Base-by-base conservation (phyloP, 2,329 filamentous ascomycete genomes). In the Rutstroemia sp. region DNA sequence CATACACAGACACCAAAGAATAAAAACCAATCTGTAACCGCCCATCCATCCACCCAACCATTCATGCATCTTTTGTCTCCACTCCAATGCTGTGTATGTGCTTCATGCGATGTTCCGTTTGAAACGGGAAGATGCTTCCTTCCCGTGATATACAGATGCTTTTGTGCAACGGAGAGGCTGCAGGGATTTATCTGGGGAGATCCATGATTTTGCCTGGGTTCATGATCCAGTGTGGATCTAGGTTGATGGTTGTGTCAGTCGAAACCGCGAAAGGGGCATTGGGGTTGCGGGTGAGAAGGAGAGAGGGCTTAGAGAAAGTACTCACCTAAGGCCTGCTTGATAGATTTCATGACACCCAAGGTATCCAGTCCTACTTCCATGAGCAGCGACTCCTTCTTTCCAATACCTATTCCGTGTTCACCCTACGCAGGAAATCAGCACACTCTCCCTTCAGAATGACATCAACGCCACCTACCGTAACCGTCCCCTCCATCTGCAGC, bases 141-240 rank as follows among this genome's bases (percentile, higher is more conserved):
- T 3, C 30, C 10, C 30, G 30, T 12, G 9, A 4, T 34, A 30
- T 30, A 10, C 5, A 30, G 27, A 30, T 30, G 27, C 27, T 10
- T 30, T 21, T 21, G 8, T n/a, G 23, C 1, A 23, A 23, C 23
- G 19, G 5, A 37, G 21, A 37, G n/a, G 14, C 18, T 18, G n/a
- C 12, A 30, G 21, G n/a, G 44, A 41, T 34, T 21, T 46, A 57
- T 41, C 46, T 19, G 16, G 77, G 77, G 18, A 82, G 74, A 62
- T 95, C 88, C 72, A 95, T 91, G 61, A 96, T 92, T 75, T 95
- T 95, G 1, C 90, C 90, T 0, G 91, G 91, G 64, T 96, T 96
- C 81, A 96, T 82, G 56, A 96, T 82, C 88, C 91, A 95, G 50
- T 85, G 73, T 1, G 91, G 91, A 74, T 96, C 91, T 48, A 5